These are phyloP conservation scores for Candida andamanensis DNA, from an alignment of 805 yeast species.

Conservation along the genomic window DNA sequence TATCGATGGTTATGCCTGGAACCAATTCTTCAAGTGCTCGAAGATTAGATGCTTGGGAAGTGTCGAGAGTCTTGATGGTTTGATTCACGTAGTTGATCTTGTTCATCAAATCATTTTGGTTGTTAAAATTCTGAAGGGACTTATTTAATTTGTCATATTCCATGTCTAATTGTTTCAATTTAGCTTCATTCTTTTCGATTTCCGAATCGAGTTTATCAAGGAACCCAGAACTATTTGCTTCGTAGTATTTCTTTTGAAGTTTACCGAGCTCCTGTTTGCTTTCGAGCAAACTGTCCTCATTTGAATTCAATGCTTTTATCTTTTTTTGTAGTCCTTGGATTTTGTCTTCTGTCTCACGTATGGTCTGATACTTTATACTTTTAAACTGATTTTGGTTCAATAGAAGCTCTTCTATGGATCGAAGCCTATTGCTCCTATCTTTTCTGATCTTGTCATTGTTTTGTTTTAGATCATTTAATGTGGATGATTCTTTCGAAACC, in stretches of 20 bases:
- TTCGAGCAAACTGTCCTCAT: constrained; percentile 37
- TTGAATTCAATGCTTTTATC: constrained; percentile 32
- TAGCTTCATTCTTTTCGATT: constrained; percentile 7
- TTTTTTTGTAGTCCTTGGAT: constrained; percentile 5
- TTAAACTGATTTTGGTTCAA: constrained; percentile 8
- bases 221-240: constrained; percentile 5
- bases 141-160: constrained; percentile 8
- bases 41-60: neutral
- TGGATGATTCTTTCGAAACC: constrained; percentile 1
- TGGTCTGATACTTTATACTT: constrained; percentile 2
- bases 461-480: constrained; percentile 2
- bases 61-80: constrained; percentile 5
- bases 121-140: constrained; percentile 7
- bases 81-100: constrained; percentile 13
- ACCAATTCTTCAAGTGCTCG: constrained; percentile 1
- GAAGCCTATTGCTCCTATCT: constrained; percentile 5
- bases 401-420: constrained; percentile 4
- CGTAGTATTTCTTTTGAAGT: constrained; percentile 30
- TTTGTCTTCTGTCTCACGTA: constrained; percentile 4
- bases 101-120: constrained; percentile 8
- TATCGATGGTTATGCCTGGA: neutral
- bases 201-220: constrained; percentile 4
- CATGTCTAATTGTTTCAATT: constrained; percentile 22
- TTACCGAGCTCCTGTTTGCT: constrained; percentile 40
- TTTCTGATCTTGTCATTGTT: constrained; percentile 2